A percentile compares a stretch with the other conserved stretches of the same genome.
These are phyloP conservation scores for Hypoxylon subgilvum DNA, from an alignment of 495 filamentous ascomycete genomes.

Conservation along the genomic window DNA sequence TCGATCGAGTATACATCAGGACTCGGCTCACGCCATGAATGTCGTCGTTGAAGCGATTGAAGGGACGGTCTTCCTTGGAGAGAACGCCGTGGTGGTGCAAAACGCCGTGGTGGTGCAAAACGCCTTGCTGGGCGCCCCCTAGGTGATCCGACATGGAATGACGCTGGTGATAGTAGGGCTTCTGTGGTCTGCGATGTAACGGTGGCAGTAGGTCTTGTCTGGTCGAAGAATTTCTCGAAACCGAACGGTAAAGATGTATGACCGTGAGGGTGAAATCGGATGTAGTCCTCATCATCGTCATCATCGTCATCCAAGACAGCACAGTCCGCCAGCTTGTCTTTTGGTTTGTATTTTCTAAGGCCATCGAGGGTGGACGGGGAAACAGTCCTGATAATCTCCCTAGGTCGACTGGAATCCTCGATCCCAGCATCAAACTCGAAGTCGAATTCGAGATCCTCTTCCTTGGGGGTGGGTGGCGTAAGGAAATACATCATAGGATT, in stretches of 20 bases:
- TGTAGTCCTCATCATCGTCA: slow-evolving; percentile 47
- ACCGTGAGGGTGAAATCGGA: slow-evolving; percentile 42
- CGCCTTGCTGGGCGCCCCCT: slow-evolving; percentile 25
- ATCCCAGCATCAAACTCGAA: slow-evolving; percentile 60
- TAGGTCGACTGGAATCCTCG: slow-evolving; percentile 52
- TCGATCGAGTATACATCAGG: slow-evolving; percentile 60
- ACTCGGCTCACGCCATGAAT: slow-evolving; percentile 58
- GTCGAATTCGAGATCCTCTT: slow-evolving; percentile 47
- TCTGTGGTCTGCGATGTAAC: slow-evolving; percentile 37
- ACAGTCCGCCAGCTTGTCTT: slow-evolving; percentile 41
- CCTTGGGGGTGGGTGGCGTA: slow-evolving; percentile 47
- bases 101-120: slow-evolving; percentile 34
- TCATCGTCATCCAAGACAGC: slow-evolving; percentile 44
- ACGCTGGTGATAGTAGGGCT: slow-evolving; percentile 36
- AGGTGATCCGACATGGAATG: slow-evolving; percentile 39
- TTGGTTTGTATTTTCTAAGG: slow-evolving; percentile 48
- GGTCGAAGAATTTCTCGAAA: slow-evolving; percentile 40
- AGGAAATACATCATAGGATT: slow-evolving; percentile 58
- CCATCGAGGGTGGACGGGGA: slow-evolving; percentile 56
- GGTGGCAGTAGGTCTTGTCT: slow-evolving; percentile 30
- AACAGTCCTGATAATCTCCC: slow-evolving; percentile 51
- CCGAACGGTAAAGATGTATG: slow-evolving; percentile 41
- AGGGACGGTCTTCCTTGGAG: slow-evolving; percentile 28
- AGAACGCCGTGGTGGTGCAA: slow-evolving; percentile 30
- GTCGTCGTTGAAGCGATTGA: slow-evolving; percentile 42